phyloP scores from a whole-genome alignment of 2,329 filamentous ascomycete species.

The Aspergillus bombycis region DNA sequence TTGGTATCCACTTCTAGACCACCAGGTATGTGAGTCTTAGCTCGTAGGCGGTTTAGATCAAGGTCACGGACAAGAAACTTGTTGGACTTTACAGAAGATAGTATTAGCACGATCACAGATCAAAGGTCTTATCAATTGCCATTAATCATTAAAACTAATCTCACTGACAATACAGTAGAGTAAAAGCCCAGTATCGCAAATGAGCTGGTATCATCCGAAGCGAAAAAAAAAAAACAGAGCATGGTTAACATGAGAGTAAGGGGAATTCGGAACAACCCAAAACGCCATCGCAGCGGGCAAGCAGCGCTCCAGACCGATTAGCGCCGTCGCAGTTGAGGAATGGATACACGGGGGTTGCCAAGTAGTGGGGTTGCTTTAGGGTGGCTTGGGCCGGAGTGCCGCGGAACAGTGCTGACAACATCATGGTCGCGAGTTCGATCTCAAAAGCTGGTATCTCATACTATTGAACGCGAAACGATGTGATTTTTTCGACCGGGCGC shows the following conservation, averaged over 20 bases:
- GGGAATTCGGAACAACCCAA: constrained; percentile 17
- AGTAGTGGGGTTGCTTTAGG: constrained; percentile 30
- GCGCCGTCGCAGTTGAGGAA: constrained; percentile 22
- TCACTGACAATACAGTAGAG: constrained; percentile 25
- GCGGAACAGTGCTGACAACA: constrained; percentile 33
- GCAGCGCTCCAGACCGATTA: constrained; percentile 7
- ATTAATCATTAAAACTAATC: constrained; percentile 35
- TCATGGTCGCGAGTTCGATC: constrained; percentile 15
- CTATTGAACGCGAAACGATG: constrained; percentile 12
- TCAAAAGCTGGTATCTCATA: constrained; percentile 6
- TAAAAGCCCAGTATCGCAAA: constrained; percentile 34
- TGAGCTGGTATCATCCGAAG: constrained; percentile 45
- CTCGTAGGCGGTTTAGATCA: background rate
- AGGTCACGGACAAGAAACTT: background rate
- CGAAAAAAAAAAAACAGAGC: constrained; percentile 24
- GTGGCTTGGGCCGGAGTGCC: constrained; percentile 31
- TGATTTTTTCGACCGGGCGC: constrained; percentile 4
- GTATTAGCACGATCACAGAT: background rate
- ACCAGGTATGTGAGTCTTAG: background rate
- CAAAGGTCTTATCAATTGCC: constrained; percentile 33
- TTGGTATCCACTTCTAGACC: background rate
- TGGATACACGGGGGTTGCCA: constrained; percentile 24
- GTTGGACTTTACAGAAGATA: background rate
- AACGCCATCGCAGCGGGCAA: constrained; percentile 22
- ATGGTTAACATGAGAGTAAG: constrained; percentile 21